Conservation (phyloP, 306 rosid genomes). For the Oemleria cerasiformis region DNA sequence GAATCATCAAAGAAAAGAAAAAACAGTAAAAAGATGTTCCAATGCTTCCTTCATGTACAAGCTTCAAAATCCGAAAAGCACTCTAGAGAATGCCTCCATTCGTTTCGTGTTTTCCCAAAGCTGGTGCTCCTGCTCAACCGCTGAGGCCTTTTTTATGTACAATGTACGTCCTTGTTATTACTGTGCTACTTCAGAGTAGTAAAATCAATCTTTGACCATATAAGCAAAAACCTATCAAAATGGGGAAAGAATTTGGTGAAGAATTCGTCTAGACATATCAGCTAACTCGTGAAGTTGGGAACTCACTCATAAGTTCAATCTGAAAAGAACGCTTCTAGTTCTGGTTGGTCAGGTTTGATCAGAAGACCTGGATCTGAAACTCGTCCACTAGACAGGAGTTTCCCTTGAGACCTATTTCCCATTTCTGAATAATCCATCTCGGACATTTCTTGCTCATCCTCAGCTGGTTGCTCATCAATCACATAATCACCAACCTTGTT, state of each 20-base stretch:
- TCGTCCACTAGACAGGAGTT: slow-evolving; percentile 17
- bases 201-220: background rate
- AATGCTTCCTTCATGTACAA: slow-evolving; percentile 16
- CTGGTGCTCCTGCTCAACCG: background rate
- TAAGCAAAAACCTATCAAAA: slow-evolving; percentile 14
- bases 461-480: slow-evolving; percentile 35
- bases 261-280: slow-evolving; percentile 10
- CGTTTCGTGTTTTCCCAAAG: background rate
- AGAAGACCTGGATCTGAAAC: slow-evolving; percentile 30
- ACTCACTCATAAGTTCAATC: slow-evolving; percentile 32
- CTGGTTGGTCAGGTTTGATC: slow-evolving; percentile 42
- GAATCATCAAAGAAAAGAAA: slow-evolving; percentile 9
- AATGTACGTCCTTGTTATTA: slow-evolving; percentile 7
- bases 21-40: background rate
- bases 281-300: background rate
- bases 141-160: slow-evolving; percentile 29
- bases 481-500: slow-evolving; percentile 20
- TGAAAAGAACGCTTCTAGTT: slow-evolving; percentile 65
- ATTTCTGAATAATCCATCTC: slow-evolving; percentile 42
- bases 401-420: slow-evolving; percentile 23
- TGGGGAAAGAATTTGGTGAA: slow-evolving; percentile 16
- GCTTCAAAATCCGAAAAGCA: slow-evolving; percentile 33
- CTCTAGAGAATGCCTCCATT: slow-evolving; percentile 1
- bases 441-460: slow-evolving; percentile 51
- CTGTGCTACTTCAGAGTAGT: background rate